Percentiles rank a stretch among this genome's conserved stretches.
Evolutionary conservation across 768 basidiomycete species (phyloP).

Genomic region (Lactarius trivialis): DNA sequence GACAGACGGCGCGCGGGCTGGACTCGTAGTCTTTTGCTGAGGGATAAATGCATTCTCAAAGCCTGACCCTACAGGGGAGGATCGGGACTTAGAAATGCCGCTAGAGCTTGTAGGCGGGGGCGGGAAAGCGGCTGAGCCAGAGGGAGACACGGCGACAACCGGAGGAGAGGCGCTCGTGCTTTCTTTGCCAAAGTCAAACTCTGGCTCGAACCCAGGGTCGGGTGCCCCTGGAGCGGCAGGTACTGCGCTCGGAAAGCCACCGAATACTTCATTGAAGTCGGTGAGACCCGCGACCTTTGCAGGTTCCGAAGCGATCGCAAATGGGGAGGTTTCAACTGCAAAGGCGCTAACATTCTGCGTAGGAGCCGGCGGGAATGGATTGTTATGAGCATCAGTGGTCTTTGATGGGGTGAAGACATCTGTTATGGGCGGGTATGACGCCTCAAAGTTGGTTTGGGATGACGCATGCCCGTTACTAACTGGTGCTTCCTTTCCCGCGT

Average conservation of each 20-base stretch:
- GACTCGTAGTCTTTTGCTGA: slow-evolving; percentile 3
- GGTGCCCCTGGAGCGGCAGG: slow-evolving; percentile 41
- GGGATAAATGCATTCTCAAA: slow-evolving; percentile 35
- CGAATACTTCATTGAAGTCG: slow-evolving; percentile 73
- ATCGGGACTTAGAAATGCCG: neutral
- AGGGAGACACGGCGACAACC: neutral
- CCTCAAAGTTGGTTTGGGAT: neutral
- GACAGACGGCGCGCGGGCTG: slow-evolving; percentile 8
- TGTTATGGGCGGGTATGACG: neutral
- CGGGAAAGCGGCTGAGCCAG: slow-evolving; percentile 11
- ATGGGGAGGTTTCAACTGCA: slow-evolving; percentile 16
- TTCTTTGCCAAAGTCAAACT: slow-evolving; percentile 54
- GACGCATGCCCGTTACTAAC: slow-evolving; percentile 13
- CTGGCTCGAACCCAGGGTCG: slow-evolving; percentile 56
- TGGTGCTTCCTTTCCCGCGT: neutral
- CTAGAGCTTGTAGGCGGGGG: slow-evolving; percentile 6
- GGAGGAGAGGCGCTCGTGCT: neutral
- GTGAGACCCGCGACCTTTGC: slow-evolving; percentile 33
- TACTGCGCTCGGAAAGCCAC: slow-evolving; percentile 40
- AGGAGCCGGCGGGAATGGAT: slow-evolving; percentile 14
- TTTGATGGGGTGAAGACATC: neutral
- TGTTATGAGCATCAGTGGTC: slow-evolving; percentile 1
- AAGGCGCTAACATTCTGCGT: slow-evolving; percentile 13
- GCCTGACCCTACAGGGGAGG: slow-evolving; percentile 21
- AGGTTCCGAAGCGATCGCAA: slow-evolving; percentile 7